Conservation (phyloP, 345 rosid genomes). For the Gossypium bickii region DNA sequence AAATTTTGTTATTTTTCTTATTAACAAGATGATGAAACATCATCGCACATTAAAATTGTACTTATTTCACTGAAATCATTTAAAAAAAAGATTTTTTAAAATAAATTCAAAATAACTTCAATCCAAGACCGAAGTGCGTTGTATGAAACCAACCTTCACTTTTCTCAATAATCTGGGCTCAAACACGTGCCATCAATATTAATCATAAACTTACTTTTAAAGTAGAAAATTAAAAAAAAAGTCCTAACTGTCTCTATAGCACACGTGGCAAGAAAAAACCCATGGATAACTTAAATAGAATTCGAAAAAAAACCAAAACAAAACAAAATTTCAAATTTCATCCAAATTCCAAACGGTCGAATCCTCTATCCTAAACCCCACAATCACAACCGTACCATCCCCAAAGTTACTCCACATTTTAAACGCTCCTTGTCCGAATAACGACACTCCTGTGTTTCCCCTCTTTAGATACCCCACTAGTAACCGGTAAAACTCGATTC, state of each 20-base stretch:
- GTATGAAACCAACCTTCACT: not conserved
- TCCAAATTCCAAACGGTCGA: constrained; percentile 50
- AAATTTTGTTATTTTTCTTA: no score
- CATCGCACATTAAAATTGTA: no score
- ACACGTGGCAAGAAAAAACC: constrained; percentile 26
- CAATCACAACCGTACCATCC: constrained; percentile 40
- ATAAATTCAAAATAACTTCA: no score
- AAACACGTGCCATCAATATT: constrained; percentile 12
- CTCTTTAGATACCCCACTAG: not conserved
- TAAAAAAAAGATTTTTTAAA: no score
- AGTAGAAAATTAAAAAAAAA: not conserved
- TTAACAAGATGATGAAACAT: no score
- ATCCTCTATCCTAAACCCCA: constrained; percentile 1
- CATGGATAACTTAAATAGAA: not conserved
- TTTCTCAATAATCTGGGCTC: not conserved
- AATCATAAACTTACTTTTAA: not conserved
- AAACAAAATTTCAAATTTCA: constrained; percentile 31
- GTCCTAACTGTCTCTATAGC: not conserved
- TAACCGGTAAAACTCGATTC: not conserved
- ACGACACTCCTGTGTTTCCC: not conserved
- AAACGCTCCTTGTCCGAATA: constrained; percentile 11
- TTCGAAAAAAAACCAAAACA: constrained; percentile 12
- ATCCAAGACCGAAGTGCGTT: no score
- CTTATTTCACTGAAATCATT: no score
- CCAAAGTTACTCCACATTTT: constrained; percentile 20